Evolutionary conservation across 2,329 filamentous ascomycete species (phyloP).

Genomic region (Raffaelea ambrosiae): DNA sequence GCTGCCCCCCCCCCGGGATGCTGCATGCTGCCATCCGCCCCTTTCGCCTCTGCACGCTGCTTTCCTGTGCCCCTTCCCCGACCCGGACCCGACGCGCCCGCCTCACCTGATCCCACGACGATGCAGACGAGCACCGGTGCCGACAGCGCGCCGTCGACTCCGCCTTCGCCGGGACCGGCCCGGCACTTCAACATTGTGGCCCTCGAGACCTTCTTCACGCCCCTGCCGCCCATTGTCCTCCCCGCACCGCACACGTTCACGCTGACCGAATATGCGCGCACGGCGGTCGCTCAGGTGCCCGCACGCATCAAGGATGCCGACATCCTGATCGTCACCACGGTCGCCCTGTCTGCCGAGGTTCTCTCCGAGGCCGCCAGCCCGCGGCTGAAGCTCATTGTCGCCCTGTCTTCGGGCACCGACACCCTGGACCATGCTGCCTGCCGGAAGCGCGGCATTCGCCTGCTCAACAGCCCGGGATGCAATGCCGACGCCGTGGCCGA

Average conservation of each 20-base stretch:
- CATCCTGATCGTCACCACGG: constrained; percentile 24
- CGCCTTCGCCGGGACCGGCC: background rate
- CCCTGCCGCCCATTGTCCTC: constrained; percentile 15
- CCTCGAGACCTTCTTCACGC: constrained; percentile 21
- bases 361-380: constrained; percentile 17
- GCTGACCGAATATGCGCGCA: constrained; percentile 18
- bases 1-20: too few relatives aligned
- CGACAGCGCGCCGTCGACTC: too few relatives aligned
- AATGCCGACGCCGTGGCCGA: constrained; percentile 21
- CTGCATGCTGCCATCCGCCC: too few relatives aligned
- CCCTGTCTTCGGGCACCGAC: constrained; percentile 19
- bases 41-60: too few relatives aligned
- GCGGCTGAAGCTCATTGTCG: constrained; percentile 19
- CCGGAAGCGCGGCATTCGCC: constrained; percentile 15
- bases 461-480: constrained; percentile 18
- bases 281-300: constrained; percentile 16
- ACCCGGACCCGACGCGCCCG: too few relatives aligned
- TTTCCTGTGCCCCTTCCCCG: too few relatives aligned
- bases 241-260: constrained; percentile 20
- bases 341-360: constrained; percentile 18
- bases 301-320: constrained; percentile 23
- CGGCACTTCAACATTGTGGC: constrained; percentile 18
- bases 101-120: too few relatives aligned
- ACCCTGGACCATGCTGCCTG: constrained; percentile 16
- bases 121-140: too few relatives aligned